Evolutionary conservation across 2,329 filamentous ascomycete genomes (phyloP), one percentile per base, ranked within the genome.

Genomic region (Colletotrichum filicis): DNA sequence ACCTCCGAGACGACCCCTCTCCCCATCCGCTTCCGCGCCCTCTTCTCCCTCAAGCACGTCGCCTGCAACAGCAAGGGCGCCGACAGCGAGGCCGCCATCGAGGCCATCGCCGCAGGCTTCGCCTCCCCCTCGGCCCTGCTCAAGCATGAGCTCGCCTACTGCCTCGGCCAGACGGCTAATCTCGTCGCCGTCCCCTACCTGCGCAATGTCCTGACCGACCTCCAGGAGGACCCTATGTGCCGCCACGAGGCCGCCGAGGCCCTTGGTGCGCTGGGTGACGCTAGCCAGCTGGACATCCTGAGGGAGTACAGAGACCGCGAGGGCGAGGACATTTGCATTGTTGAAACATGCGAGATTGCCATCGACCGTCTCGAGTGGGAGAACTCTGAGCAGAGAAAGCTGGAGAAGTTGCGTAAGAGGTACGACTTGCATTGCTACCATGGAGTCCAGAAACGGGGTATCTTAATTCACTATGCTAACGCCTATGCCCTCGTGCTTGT

Each of bases 71-170:
- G 85, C 22, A 85, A 91, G 8, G 91, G 92, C 55, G 90, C 93
- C 22, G 91, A 92, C 76, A 80, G 83, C 37, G 83, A 86, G 37
- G 86, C 86, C 11, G 90, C 91, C 62, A 90, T 93, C 77, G 88
- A 92, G 69, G 95, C 97, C 55, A 99, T 99, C 77, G 95, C 96
- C 2, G 95, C 95, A 8, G 96, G 88, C 2, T 97, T 99, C 78
- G 79, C 87, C 0, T 97, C 96, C 3, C 92, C 94, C 0, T 98
- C 96, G 5, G 96, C 95, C 3, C 88, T 98, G 9, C 87, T 98
- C 59, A 98, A 98, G 86, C 97, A 99, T 83, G 97, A 99, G 82
- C 89, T 99, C 61, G 97, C 97, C 30, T 99, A 99, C 85, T 99
- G 97, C 80, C 89, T 99, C 2, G 97, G 97, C 8, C 97, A 99